A percentile compares a stretch with the other conserved stretches of the same genome.
phyloP scores from a whole-genome alignment of 2,329 filamentous ascomycete genomes.

The Aspergillus tamarii region DNA sequence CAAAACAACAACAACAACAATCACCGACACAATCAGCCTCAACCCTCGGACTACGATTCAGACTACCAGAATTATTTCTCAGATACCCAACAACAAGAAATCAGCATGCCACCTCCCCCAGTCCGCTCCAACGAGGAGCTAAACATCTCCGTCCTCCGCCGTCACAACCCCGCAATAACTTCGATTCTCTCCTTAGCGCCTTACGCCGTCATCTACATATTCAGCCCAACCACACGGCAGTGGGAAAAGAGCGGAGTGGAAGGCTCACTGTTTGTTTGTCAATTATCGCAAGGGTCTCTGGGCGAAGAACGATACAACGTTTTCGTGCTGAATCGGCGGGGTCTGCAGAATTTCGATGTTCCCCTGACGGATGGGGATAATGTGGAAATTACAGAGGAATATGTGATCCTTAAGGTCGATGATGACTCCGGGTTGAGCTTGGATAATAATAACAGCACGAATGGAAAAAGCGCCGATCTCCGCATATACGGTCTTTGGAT shows the following conservation, averaged over 20 bases:
- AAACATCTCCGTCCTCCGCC: slow-evolving; percentile 81
- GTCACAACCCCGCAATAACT: slow-evolving; percentile 75
- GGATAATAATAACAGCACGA: slow-evolving; percentile 19
- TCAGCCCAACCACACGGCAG: slow-evolving; percentile 63
- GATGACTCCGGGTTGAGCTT: slow-evolving; percentile 28
- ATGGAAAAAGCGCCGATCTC: slow-evolving; percentile 22
- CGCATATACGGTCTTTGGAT: slow-evolving; percentile 66
- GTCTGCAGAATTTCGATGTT: slow-evolving; percentile 70
- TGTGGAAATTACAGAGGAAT: slow-evolving; percentile 67
- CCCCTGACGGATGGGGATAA: slow-evolving; percentile 61
- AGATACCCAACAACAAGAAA: slow-evolving; percentile 35
- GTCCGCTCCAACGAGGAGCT: slow-evolving; percentile 77
- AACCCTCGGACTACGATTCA: slow-evolving; percentile 65
- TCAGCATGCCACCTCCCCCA: slow-evolving; percentile 47
- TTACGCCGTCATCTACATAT: slow-evolving; percentile 84
- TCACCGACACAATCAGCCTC: slow-evolving; percentile 22
- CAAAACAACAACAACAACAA: slow-evolving; percentile 33
- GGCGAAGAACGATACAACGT: slow-evolving; percentile 58
- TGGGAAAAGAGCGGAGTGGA: slow-evolving; percentile 90
- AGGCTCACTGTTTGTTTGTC: slow-evolving; percentile 86
- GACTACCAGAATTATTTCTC: slow-evolving; percentile 59
- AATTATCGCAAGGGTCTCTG: slow-evolving; percentile 51
- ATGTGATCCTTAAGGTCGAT: slow-evolving; percentile 60
- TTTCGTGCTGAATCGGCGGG: slow-evolving; percentile 73
- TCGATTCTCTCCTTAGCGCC: slow-evolving; percentile 78